phyloP scores from a whole-genome alignment of 768 basidiomycete species.

The Lactarius sp. region DNA sequence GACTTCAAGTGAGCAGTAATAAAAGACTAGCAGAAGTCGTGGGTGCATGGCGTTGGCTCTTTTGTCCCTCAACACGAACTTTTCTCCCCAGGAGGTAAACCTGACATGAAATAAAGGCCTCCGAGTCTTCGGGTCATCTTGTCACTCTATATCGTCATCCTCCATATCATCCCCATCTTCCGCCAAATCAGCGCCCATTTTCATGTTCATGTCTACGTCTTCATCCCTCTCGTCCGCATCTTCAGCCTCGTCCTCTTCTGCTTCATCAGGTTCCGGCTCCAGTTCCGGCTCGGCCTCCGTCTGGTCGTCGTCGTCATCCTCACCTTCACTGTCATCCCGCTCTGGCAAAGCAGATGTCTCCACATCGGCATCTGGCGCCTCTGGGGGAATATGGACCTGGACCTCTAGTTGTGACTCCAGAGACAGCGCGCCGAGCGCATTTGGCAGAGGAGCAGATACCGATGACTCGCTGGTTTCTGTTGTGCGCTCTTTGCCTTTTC shows the following conservation, averaged over 20 bases:
- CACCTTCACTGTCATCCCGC: constrained; percentile 33
- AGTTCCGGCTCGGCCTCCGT: constrained; percentile 8
- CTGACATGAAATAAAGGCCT: too few species aligned
- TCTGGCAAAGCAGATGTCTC: constrained; percentile 28
- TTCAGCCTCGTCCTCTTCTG: constrained; percentile 1
- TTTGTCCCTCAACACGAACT: too few species aligned
- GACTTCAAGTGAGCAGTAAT: too few species aligned
- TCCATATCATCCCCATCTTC: constrained; percentile 10
- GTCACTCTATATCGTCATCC: constrained; percentile 8
- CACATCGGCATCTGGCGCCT: constrained; percentile 15
- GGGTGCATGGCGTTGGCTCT: too few species aligned
- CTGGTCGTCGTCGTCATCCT: constrained; percentile 26
- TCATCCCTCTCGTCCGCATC: constrained; percentile 10
- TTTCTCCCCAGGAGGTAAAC: too few species aligned
- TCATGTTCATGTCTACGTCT: constrained; percentile 14
- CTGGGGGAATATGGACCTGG: neutral
- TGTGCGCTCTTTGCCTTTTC: constrained; percentile 23
- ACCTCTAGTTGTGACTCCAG: constrained; percentile 28
- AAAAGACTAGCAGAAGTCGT: too few species aligned
- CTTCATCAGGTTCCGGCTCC: constrained; percentile 6
- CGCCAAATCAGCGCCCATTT: neutral
- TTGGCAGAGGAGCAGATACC: constrained; percentile 25
- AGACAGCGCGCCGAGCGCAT: constrained; percentile 22
- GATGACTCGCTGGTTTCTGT: neutral
- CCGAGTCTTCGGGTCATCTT: neutral